Evolutionary conservation across 345 rosid species (phyloP).

Genomic region (Nephelium lappaceum): DNA sequence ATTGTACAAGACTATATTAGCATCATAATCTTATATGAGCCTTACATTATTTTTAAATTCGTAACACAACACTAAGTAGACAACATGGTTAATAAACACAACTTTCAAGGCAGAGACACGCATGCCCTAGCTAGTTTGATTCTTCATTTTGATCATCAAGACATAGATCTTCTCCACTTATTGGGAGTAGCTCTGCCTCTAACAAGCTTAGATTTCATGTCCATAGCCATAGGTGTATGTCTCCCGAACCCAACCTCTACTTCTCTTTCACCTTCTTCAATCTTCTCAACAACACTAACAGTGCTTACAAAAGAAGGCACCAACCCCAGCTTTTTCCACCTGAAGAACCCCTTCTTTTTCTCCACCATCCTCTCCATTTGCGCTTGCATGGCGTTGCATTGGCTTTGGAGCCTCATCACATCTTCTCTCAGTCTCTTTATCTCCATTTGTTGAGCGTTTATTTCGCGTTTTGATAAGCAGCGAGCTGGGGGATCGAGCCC

Average conservation of each 20-base stretch:
- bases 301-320: constrained; percentile 46
- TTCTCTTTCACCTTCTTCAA: constrained; percentile 40
- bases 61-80: background rate
- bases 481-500: constrained; percentile 44
- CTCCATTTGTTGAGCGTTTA: constrained; percentile 59
- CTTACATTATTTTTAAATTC: background rate
- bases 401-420: constrained; percentile 59
- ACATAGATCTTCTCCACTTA: constrained; percentile 69
- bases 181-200: constrained; percentile 51
- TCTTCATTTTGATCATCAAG: constrained; percentile 28
- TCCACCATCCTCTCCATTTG: constrained; percentile 69
- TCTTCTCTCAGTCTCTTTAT: constrained; percentile 68
- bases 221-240: constrained; percentile 58
- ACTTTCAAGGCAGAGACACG: background rate
- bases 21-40: too few relatives aligned
- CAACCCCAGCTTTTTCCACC: constrained; percentile 70
- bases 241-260: constrained; percentile 39
- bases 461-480: constrained; percentile 73
- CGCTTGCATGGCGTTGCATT: constrained; percentile 52
- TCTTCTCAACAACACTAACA: constrained; percentile 40
- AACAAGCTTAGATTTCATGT: constrained; percentile 60
- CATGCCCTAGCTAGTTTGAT: too few relatives aligned
- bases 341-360: constrained; percentile 75
- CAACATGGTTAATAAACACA: background rate
- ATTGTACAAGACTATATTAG: too few relatives aligned